Evolutionary conservation across 768 basidiomycete species (phyloP).

Genomic region (Russula compacta): DNA sequence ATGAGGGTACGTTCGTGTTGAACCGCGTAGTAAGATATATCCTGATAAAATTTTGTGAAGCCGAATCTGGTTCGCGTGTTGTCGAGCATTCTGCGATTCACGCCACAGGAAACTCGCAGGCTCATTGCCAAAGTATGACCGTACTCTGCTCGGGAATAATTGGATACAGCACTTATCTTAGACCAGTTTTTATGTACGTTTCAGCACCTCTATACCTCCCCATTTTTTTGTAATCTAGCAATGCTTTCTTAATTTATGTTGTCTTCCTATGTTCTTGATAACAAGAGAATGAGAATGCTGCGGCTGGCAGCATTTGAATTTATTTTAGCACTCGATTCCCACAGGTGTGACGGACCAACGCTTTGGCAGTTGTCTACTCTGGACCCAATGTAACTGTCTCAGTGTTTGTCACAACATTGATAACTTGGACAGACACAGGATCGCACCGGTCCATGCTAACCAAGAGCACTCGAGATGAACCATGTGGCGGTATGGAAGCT

Average conservation of each 20-base stretch:
- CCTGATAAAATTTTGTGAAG: constrained; percentile 30
- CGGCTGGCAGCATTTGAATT: neutral
- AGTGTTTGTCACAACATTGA: too few species aligned
- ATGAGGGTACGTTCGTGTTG: constrained; percentile 67
- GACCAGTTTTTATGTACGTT: neutral
- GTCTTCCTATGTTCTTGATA: neutral
- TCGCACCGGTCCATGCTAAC: too few species aligned
- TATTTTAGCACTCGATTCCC: too few species aligned
- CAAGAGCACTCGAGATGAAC: too few species aligned
- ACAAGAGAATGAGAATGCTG: neutral
- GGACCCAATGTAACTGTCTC: too few species aligned
- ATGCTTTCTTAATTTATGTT: neutral
- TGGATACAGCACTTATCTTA: neutral
- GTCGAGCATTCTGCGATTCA: constrained; percentile 88
- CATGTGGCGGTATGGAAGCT: too few species aligned
- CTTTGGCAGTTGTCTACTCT: too few species aligned
- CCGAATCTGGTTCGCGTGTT: constrained; percentile 87
- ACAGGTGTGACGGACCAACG: too few species aligned
- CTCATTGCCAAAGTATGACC: constrained; percentile 73
- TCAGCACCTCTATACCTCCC: neutral
- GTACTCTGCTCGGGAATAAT: neutral
- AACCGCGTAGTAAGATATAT: neutral
- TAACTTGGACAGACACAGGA: too few species aligned
- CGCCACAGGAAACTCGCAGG: constrained; percentile 87
- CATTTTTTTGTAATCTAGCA: constrained; percentile 1